Conservation (phyloP, 208 protist species). For the Leishmania guyanensis region DNA sequence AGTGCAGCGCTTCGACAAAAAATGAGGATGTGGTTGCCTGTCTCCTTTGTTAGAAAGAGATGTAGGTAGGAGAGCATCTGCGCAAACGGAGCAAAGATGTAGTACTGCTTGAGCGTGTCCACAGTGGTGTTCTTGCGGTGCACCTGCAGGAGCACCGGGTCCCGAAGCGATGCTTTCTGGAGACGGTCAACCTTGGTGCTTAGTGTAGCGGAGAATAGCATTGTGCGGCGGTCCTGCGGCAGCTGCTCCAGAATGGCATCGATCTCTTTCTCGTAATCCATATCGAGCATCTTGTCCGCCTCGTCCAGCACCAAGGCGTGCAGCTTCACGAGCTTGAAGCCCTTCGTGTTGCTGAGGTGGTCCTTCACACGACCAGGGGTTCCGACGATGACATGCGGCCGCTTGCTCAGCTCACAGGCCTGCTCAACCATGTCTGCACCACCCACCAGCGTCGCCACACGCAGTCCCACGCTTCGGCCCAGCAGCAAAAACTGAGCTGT, state of each 20-base stretch:
- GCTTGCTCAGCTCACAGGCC: conserved; percentile 93
- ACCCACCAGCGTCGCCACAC: conserved; percentile 92
- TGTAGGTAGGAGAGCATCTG: conserved; percentile 92
- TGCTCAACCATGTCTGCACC: conserved; percentile 96
- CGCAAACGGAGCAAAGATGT: conserved; percentile 97
- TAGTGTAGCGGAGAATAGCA: conserved; percentile 99
- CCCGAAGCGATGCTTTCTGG: conserved; percentile 96
- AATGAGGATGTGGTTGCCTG: conserved; percentile 90
- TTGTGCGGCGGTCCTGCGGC: conserved; percentile 91
- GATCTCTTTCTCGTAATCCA: conserved; percentile 99
- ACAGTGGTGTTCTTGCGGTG: conserved; percentile 96
- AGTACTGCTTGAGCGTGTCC: conserved; percentile 96
- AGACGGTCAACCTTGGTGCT: conserved; percentile 98
- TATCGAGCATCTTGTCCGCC: conserved; percentile 98
- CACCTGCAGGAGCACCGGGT: conserved; percentile 97
- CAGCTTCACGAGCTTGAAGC: conserved; percentile 95
- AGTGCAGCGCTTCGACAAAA: conserved; percentile 92
- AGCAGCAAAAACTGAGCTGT: conserved; percentile 93
- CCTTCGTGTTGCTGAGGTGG: conserved; percentile 98
- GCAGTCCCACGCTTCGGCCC: conserved; percentile 88
- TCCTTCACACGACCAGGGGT: conserved; percentile 98
- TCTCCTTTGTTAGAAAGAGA: conserved; percentile 86
- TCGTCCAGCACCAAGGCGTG: conserved; percentile 98
- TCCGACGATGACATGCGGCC: conserved; percentile 97
- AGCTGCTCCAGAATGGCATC: conserved; percentile 95